Base-by-base conservation (phyloP, 2,329 filamentous ascomycete genomes). In the Colletotrichum paranaense region DNA sequence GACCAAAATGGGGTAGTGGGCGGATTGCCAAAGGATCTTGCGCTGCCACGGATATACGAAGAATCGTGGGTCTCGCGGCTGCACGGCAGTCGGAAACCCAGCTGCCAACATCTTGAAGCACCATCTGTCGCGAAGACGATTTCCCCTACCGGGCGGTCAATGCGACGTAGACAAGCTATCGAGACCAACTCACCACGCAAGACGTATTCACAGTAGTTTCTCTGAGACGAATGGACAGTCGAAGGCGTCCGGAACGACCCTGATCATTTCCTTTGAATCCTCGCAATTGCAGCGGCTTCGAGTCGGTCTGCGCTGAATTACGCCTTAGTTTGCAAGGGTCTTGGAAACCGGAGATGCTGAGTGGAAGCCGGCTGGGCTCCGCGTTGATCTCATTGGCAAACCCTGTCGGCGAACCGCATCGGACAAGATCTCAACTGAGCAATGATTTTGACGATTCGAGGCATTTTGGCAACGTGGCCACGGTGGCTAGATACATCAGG, bases 31-130 rank as follows among this genome's bases (percentile, higher is more conserved):
- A 70, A 73, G 26, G 66, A 70, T 65, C 32, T 69, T 65, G 60
- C 22, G 42, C 42, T 65, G 70, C 67, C 60, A 65, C 70, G 55
- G 42, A 70, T 70, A 70, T 64, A 70, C 67, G 55, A 70, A 64
- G 55, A 55, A 24, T 49, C 55, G 60, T 70, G 55, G 58, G 70
- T 65, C 26, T 26, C 55, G 67, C 70, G 59, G 70, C 66, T 60
- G 65, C 55, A 58, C 70, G 46, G 35, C 59, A 65, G 32, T 24
- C 66, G 42, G 59, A 60, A 55, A 42, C 14, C 55, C 42, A 46
- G 42, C 68, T 49, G 70, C 53, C 66, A 69, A 52, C 49, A 69
- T 70, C 60, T 26, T 52, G 60, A 65, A 70, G 24, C 67, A 65
- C 32, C 16, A 16, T 30, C 19, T 59, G 66, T 62, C 53, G 57